A percentile compares a stretch with the other conserved stretches of the same genome.
These are phyloP conservation scores for Aspergillus candidus DNA, from an alignment of 2,329 filamentous ascomycete species.

Conservation along the genomic window DNA sequence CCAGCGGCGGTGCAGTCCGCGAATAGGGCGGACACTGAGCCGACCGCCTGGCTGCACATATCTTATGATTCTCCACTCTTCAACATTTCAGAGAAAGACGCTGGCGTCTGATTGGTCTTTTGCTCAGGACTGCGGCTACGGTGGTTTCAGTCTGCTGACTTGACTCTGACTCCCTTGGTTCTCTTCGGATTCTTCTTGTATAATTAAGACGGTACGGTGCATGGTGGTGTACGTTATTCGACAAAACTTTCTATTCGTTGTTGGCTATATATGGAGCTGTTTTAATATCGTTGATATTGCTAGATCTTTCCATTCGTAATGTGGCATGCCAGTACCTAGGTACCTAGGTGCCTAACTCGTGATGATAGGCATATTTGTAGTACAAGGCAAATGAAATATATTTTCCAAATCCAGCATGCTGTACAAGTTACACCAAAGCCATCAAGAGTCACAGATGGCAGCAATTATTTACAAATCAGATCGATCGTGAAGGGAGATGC, in stretches of 20 bases:
- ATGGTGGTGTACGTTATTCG: no score
- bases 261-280: not conserved
- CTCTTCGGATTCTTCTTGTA: not conserved
- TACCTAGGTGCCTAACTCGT: no score
- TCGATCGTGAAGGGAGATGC: no score
- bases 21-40: constrained; percentile 13
- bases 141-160: constrained; percentile 6
- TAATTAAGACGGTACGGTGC: not conserved
- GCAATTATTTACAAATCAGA: no score
- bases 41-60: not conserved
- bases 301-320: no score
- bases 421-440: no score
- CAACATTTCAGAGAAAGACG: constrained; percentile 17
- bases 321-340: no score
- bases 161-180: constrained; percentile 6
- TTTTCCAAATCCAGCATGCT: no score
- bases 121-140: constrained; percentile 5
- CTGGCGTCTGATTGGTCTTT: constrained; percentile 19
- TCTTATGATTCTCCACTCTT: constrained; percentile 21
- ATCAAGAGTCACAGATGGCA: no score
- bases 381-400: no score
- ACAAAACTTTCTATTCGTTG: not conserved
- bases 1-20: constrained; percentile 62
- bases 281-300: no score
- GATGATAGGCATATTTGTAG: no score